Conservation (phyloP, 768 basidiomycete species). For the Exsudoporus frostii region DNA sequence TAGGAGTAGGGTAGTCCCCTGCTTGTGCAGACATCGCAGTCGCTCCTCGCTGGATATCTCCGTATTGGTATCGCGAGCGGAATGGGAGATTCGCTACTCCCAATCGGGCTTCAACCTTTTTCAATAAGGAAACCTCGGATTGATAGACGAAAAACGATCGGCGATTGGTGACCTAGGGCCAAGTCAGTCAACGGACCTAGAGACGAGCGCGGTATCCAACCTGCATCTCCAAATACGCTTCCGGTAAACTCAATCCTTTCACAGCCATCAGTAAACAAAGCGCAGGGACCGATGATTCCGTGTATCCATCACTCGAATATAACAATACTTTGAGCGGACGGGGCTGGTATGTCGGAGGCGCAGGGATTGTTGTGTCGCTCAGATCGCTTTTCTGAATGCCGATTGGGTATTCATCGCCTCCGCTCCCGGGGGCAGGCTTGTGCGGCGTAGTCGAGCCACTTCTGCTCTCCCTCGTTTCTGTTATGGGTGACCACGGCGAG, state of each 20-base stretch:
- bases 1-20: constrained; percentile 10
- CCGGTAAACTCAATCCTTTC: constrained; percentile 64
- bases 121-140: constrained; percentile 69
- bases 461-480: constrained; percentile 13
- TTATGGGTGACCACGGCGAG: constrained; percentile 18
- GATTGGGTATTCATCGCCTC: constrained; percentile 17
- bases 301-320: constrained; percentile 87
- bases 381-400: constrained; percentile 10
- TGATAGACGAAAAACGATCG: constrained; percentile 93
- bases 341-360: constrained; percentile 38
- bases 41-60: constrained; percentile 22
- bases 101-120: constrained; percentile 60
- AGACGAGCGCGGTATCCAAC: constrained; percentile 11
- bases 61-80: constrained; percentile 24
- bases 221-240: constrained; percentile 92
- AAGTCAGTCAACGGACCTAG: not conserved
- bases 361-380: constrained; percentile 5
- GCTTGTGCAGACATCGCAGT: constrained; percentile 1
- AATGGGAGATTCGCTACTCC: constrained; percentile 20
- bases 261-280: constrained; percentile 83
- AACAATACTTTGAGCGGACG: constrained; percentile 72
- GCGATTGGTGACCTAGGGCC: constrained; percentile 51
- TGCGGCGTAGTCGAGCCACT: constrained; percentile 22
- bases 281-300: constrained; percentile 87
- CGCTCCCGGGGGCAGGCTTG: not conserved